These are phyloP conservation scores for Epichloe scottii DNA, from an alignment of 2,329 filamentous ascomycete genomes.

Conservation along the genomic window DNA sequence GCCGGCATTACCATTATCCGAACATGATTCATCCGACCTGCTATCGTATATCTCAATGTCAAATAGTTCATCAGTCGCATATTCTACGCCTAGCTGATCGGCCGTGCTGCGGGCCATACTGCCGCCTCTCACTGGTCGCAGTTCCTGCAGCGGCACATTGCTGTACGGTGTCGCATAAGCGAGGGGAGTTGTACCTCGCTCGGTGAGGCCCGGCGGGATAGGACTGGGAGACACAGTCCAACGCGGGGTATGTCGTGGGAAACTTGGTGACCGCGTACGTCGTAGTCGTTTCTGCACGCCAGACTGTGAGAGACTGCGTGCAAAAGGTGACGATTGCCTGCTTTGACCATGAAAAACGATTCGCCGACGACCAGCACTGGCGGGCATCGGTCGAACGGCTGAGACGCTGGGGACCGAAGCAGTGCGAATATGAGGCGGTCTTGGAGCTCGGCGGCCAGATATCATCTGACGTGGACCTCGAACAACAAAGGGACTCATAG, in stretches of 20 bases:
- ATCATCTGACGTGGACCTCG: slow-evolving; percentile 29
- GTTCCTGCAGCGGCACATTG: slow-evolving; percentile 38
- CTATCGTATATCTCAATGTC: slow-evolving; percentile 25
- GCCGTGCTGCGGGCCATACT: slow-evolving; percentile 16
- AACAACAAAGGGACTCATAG: slow-evolving; percentile 18
- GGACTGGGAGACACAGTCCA: slow-evolving; percentile 39
- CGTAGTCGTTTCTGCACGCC: slow-evolving; percentile 36
- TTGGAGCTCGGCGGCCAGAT: slow-evolving; percentile 28
- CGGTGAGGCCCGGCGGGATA: slow-evolving; percentile 21
- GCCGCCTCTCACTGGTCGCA: slow-evolving; percentile 18
- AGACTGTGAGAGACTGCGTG: slow-evolving; percentile 14
- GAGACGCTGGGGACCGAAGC: slow-evolving; percentile 36
- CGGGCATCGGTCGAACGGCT: slow-evolving; percentile 25
- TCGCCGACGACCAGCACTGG: slow-evolving; percentile 26
- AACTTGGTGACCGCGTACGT: slow-evolving; percentile 45
- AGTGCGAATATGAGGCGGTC: slow-evolving; percentile 38
- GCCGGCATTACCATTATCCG: slow-evolving; percentile 14
- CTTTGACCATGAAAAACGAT: slow-evolving; percentile 30
- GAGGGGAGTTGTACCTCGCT: slow-evolving; percentile 40
- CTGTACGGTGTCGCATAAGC: slow-evolving; percentile 69
- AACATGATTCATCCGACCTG: slow-evolving; percentile 22
- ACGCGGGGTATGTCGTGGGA: slow-evolving; percentile 40
- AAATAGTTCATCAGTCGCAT: slow-evolving; percentile 24
- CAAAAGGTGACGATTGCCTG: slow-evolving; percentile 19
- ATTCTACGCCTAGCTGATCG: slow-evolving; percentile 17